These are phyloP conservation scores for Proliferodiscus dingleyae DNA, from an alignment of 2,329 filamentous ascomycete genomes.

Conservation along the genomic window DNA sequence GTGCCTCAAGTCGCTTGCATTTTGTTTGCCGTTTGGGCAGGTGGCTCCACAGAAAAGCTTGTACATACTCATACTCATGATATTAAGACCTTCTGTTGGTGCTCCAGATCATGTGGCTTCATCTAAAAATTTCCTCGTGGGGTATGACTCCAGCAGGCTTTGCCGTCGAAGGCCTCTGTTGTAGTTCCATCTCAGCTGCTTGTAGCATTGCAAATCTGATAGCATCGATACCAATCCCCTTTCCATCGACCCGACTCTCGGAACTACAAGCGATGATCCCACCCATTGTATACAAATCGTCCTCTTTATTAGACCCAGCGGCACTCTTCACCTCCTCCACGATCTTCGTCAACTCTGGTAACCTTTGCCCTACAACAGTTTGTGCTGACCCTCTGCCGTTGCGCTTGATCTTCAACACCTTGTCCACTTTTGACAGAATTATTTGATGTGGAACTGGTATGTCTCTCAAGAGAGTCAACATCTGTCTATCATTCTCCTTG, in stretches of 20 bases:
- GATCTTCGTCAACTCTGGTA: constrained; percentile 35
- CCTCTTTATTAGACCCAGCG: constrained; percentile 38
- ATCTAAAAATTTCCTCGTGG: constrained; percentile 24
- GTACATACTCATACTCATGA: no score
- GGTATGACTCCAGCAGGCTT: constrained; percentile 28
- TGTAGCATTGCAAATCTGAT: constrained; percentile 60
- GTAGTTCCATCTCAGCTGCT: constrained; percentile 51
- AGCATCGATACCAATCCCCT: constrained; percentile 54
- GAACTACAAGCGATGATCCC: constrained; percentile 58
- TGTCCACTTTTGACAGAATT: constrained; percentile 62
- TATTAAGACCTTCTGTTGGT: no score
- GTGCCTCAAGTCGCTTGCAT: no score
- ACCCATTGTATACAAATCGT: constrained; percentile 41
- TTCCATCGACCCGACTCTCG: constrained; percentile 42
- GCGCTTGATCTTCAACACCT: constrained; percentile 40
- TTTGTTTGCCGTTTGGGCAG: no score
- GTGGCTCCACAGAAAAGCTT: no score
- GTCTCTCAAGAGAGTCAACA: constrained; percentile 51
- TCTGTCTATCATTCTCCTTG: constrained; percentile 53
- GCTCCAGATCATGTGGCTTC: background rate
- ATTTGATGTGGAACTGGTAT: constrained; percentile 60
- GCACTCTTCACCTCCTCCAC: constrained; percentile 36
- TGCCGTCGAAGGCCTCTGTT: constrained; percentile 35
- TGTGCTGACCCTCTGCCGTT: constrained; percentile 30
- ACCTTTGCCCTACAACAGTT: constrained; percentile 29